These are phyloP conservation scores for Gnomoniopsis sp. DNA, from an alignment of 2,329 filamentous ascomycete genomes.

Conservation along the genomic window DNA sequence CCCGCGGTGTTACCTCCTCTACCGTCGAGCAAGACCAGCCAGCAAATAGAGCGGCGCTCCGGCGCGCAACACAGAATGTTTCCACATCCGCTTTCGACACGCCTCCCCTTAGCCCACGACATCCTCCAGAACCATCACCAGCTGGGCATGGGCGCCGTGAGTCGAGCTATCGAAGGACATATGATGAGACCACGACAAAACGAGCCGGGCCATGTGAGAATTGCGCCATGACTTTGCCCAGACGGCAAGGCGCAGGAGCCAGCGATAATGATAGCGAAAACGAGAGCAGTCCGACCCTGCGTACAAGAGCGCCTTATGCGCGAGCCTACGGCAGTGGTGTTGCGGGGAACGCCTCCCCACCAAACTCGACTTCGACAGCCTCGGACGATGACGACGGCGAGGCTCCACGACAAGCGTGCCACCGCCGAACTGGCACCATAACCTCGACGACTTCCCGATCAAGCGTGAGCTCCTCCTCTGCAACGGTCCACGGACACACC, in stretches of 20 bases:
- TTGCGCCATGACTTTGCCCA: slow-evolving; percentile 63
- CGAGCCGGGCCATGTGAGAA: slow-evolving; percentile 65
- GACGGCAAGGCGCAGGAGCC: slow-evolving; percentile 33
- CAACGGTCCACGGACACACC: slow-evolving; percentile 48
- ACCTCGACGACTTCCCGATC: slow-evolving; percentile 49
- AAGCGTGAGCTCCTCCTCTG: slow-evolving; percentile 48
- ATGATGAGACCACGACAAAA: slow-evolving; percentile 63
- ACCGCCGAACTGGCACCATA: slow-evolving; percentile 38
- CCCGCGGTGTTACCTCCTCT: slow-evolving; percentile 41
- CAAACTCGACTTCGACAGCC: slow-evolving; percentile 47
- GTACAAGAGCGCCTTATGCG: slow-evolving; percentile 59
- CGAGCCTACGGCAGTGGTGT: slow-evolving; percentile 47
- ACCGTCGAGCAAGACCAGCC: slow-evolving; percentile 43
- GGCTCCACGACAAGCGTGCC: slow-evolving; percentile 24
- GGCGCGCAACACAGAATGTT: slow-evolving; percentile 31
- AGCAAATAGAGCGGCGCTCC: slow-evolving; percentile 38
- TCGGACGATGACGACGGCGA: slow-evolving; percentile 48
- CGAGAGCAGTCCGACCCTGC: slow-evolving; percentile 51
- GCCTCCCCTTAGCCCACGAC: slow-evolving; percentile 54
- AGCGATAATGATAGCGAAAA: slow-evolving; percentile 24
- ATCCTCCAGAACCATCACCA: slow-evolving; percentile 19
- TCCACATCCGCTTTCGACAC: slow-evolving; percentile 47
- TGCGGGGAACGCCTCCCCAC: slow-evolving; percentile 44
- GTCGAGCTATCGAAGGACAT: slow-evolving; percentile 59
- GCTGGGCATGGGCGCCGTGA: slow-evolving; percentile 41